These are phyloP conservation scores for Skeletonema grethae DNA, from an alignment of 108 stramenopile species.

Conservation along the genomic window DNA sequence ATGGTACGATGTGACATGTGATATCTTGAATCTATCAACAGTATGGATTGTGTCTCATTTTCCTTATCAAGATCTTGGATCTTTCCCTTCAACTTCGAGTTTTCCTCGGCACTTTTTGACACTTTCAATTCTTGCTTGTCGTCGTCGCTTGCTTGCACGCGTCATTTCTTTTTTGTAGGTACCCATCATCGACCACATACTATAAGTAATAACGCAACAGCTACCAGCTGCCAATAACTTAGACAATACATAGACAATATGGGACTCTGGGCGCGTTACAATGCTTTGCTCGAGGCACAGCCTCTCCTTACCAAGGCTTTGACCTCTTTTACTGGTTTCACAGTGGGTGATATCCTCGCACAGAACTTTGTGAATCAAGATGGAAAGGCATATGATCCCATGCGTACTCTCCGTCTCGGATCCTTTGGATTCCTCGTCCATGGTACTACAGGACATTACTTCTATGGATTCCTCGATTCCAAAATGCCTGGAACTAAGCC, in stretches of 20 bases:
- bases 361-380: conserved; percentile 86
- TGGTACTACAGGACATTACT: conserved; percentile 96
- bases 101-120: too few relatives aligned
- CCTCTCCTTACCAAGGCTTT: conserved; percentile 84
- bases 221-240: background rate
- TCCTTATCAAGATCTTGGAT: too few relatives aligned
- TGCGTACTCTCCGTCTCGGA: conserved; percentile 88
- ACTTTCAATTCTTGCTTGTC: too few relatives aligned
- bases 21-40: too few relatives aligned
- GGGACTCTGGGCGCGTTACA: conserved; percentile 90
- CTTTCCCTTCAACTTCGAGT: too few relatives aligned
- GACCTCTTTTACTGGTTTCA: conserved; percentile 89
- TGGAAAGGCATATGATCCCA: conserved; percentile 88
- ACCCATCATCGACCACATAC: too few relatives aligned
- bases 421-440: conserved; percentile 94
- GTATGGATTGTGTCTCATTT: too few relatives aligned
- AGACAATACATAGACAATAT: conserved; percentile 16
- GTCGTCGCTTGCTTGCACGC: too few relatives aligned
- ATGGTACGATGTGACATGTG: too few relatives aligned
- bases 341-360: conserved; percentile 90
- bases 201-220: too few relatives aligned
- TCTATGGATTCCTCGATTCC: conserved; percentile 90
- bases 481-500: conserved; percentile 93
- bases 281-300: conserved; percentile 83
- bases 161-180: too few relatives aligned